phyloP scores from a whole-genome alignment of 768 basidiomycete species.

The Boletus rufocinnamomeus region DNA sequence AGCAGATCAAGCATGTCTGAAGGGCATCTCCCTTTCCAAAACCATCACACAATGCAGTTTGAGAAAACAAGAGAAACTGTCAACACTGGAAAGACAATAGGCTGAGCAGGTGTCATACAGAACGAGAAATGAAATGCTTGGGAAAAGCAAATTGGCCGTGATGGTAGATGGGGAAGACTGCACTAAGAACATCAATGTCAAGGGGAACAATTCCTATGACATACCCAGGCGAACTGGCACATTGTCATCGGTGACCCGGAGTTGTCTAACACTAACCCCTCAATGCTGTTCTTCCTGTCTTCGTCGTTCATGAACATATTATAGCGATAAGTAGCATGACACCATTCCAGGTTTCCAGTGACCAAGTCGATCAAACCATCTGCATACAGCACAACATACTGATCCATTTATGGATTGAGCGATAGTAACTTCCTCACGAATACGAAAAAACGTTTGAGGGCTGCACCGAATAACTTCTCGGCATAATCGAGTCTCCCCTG shows the following conservation, averaged over 20 bases:
- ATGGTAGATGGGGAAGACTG: too few species aligned
- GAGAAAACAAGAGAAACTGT: background rate
- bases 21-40: background rate
- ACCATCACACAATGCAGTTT: background rate
- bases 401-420: constrained; percentile 6
- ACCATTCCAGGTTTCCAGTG: constrained; percentile 13
- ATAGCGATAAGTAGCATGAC: constrained; percentile 10
- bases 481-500: too few species aligned
- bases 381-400: constrained; percentile 3
- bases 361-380: constrained; percentile 14
- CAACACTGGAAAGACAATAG: background rate
- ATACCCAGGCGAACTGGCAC: background rate
- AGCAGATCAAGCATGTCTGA: background rate
- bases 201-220: too few species aligned
- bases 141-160: background rate
- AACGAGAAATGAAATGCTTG: too few species aligned
- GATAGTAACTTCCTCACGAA: constrained; percentile 6
- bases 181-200: too few species aligned
- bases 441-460: constrained; percentile 5
- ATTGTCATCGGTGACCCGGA: background rate
- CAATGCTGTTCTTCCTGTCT: constrained; percentile 11
- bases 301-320: constrained; percentile 11
- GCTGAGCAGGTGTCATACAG: background rate
- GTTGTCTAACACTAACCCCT: background rate
- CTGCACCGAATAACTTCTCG: too few species aligned